Evolutionary conservation across 208 protist genomes (phyloP).

Genomic region (Leishmania lainsoni): DNA sequence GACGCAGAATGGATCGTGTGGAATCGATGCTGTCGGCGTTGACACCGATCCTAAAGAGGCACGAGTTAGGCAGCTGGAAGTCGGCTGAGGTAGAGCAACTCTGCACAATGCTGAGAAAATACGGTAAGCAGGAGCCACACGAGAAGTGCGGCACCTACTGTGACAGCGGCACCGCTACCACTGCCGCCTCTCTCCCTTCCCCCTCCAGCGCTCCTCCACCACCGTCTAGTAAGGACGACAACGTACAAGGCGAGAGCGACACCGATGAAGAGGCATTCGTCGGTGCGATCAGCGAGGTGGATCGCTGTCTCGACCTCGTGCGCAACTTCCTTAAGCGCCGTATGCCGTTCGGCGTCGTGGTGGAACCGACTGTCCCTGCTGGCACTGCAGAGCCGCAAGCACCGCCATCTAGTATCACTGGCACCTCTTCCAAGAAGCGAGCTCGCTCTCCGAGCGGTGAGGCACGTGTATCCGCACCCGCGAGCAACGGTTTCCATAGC

Average conservation of each 20-base stretch:
- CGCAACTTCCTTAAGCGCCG: slow-evolving; percentile 48
- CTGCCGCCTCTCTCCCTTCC: background rate
- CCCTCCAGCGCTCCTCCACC: background rate
- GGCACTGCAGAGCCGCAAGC: background rate
- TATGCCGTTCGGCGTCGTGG: slow-evolving; percentile 44
- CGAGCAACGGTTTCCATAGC: background rate
- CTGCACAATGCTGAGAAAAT: slow-evolving; percentile 26
- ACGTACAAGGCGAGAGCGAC: slow-evolving; percentile 7
- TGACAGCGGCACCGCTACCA: background rate
- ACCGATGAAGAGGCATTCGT: slow-evolving; percentile 35
- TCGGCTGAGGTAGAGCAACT: slow-evolving; percentile 22
- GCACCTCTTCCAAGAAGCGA: slow-evolving; percentile 12
- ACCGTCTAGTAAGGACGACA: slow-evolving; percentile 1
- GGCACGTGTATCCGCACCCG: background rate
- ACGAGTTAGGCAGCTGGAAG: slow-evolving; percentile 16
- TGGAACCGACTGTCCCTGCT: slow-evolving; percentile 41
- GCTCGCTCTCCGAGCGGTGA: slow-evolving; percentile 5
- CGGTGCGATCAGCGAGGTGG: slow-evolving; percentile 46
- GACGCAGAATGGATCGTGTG: slow-evolving; percentile 15
- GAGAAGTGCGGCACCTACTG: background rate
- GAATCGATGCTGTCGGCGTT: slow-evolving; percentile 16
- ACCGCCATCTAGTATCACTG: background rate
- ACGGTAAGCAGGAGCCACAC: slow-evolving; percentile 3
- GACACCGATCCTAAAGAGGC: slow-evolving; percentile 21
- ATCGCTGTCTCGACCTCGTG: slow-evolving; percentile 46